phyloP scores from a whole-genome alignment of 2,329 filamentous ascomycete genomes.

The Hyphodiscus sp. region DNA sequence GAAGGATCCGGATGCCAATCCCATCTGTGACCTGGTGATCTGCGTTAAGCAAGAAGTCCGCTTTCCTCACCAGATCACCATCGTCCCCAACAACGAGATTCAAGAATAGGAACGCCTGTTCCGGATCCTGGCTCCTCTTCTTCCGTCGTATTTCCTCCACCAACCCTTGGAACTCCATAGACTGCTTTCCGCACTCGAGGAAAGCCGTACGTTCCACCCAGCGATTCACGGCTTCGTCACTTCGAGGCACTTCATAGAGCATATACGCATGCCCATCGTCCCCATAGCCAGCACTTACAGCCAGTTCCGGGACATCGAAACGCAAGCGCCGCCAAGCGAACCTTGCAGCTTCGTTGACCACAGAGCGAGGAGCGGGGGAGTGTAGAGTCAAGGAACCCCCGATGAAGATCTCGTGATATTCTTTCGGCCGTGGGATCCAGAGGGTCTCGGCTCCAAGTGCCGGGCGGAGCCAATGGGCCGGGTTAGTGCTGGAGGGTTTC shows the following conservation, averaged over 20 bases:
- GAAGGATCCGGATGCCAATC: constrained; percentile 18
- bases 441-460: constrained; percentile 14
- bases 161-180: constrained; percentile 7
- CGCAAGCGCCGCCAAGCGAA: constrained; percentile 12
- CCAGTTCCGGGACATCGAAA: constrained; percentile 15
- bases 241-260: constrained; percentile 5
- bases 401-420: constrained; percentile 14
- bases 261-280: not conserved
- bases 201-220: constrained; percentile 7
- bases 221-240: not conserved
- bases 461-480: constrained; percentile 10
- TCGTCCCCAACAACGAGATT: not conserved
- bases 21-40: constrained; percentile 22
- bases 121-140: constrained; percentile 2
- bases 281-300: not conserved
- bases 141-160: constrained; percentile 1
- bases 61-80: not conserved
- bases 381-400: constrained; percentile 1
- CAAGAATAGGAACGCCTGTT: constrained; percentile 9
- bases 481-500: not conserved
- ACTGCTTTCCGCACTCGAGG: not conserved
- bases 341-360: constrained; percentile 1
- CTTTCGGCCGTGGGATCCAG: constrained; percentile 14
- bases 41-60: constrained; percentile 16
- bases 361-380: not conserved